A percentile compares a stretch with the other conserved stretches of the same genome.
phyloP scores from a whole-genome alignment of 2,329 filamentous ascomycete genomes.

The Hypoxylon rubiginosum region DNA sequence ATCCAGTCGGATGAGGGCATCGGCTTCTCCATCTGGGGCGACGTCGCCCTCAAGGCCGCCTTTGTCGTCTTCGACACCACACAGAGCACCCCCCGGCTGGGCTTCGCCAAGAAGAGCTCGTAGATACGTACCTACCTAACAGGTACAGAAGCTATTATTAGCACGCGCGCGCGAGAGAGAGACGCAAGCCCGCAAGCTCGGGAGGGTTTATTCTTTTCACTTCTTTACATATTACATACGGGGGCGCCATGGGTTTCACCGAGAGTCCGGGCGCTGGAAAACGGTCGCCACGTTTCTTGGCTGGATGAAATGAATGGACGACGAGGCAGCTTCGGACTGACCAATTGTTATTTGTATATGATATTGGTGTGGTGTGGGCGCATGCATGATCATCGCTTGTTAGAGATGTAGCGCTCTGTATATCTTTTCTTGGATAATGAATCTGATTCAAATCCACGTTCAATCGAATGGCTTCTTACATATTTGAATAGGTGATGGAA shows the following conservation, averaged over 20 bases:
- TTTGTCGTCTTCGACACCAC: conserved; percentile 71
- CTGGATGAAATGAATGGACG: conserved; percentile 4
- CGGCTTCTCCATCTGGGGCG: conserved; percentile 71
- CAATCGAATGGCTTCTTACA: background rate
- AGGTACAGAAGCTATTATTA: too few species aligned
- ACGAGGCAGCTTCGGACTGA: conserved; percentile 18
- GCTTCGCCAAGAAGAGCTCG: conserved; percentile 57
- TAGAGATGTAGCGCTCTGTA: conserved; percentile 10
- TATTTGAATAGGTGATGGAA: too few species aligned
- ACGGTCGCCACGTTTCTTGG: conserved; percentile 8
- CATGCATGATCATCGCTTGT: background rate
- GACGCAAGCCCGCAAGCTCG: background rate
- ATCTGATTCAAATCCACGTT: background rate
- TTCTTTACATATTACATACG: background rate
- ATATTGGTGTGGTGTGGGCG: conserved; percentile 14
- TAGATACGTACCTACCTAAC: conserved; percentile 17
- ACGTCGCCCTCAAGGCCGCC: conserved; percentile 75
- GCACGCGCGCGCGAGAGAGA: too few species aligned
- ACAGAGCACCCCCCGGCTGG: conserved; percentile 56
- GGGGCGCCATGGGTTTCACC: conserved; percentile 2
- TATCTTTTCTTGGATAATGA: conserved; percentile 13
- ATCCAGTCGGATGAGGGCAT: conserved; percentile 63
- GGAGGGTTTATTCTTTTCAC: background rate
- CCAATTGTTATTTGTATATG: conserved; percentile 35
- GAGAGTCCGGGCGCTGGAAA: conserved; percentile 9